Evolutionary conservation across 2,329 filamentous ascomycete species (phyloP), one percentile per base, ranked within the genome.

Genomic region (Fusarium stilboides): DNA sequence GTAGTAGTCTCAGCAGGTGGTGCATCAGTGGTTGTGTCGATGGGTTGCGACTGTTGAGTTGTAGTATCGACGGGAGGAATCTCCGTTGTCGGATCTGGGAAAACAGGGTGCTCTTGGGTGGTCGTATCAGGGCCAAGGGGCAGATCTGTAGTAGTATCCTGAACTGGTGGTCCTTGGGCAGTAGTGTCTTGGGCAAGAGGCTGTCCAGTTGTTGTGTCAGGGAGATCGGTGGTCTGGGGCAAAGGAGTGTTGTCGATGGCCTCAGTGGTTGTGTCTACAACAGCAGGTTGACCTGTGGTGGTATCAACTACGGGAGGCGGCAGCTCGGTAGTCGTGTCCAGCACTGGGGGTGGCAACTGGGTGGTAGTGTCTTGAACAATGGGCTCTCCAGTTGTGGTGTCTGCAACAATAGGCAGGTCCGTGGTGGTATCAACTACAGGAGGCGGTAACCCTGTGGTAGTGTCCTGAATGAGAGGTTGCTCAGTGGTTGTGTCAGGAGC

Each of bases 351-450:
- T 9, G 40, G 8, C 8, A 24, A 17, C 5, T 57, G 31, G 3
- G 44, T 33, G 6, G 57, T 43, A 15, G 53, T 58, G 5, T 51
- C 44, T 26, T 39, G 17, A 4, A 36, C 19, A 1, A 31, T 6
- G n/a, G n/a, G n/a, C n/a, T n/a, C n/a, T n/a, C n/a, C n/a, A 24
- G 33, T 44, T 3, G 58, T 58, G 1, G 59, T 55, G 15, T 61
- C 56, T 7, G 45, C 42, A 12, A 17, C n/a, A 15, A 12, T 13
- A 6, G 31, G 22, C 9, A 28, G 33, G 5, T 49, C 12, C 19
- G 36, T 37, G 1, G 67, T 57, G 6, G 53, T 33, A 8, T 54
- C 53, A 5, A 43, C 40, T 8, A 20, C 15, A 15, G 20, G 3
- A 33, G 55, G 49, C 9, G 12, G 2, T 19, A 24, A 36, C 8